Evolutionary conservation across 495 filamentous ascomycete genomes (phyloP).

Genomic region (Penicillium subrubescens): DNA sequence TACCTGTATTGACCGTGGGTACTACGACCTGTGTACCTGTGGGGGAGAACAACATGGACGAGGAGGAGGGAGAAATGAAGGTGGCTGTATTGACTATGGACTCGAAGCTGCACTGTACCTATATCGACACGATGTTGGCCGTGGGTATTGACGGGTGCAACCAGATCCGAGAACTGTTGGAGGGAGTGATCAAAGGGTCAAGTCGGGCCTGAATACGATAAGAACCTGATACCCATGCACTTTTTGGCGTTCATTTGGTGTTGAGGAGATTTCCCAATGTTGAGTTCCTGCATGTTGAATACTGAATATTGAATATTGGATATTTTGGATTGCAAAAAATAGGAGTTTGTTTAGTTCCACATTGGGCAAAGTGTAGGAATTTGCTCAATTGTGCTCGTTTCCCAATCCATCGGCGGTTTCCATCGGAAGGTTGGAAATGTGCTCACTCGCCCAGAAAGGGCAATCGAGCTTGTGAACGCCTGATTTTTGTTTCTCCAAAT

Average conservation of each 20-base stretch:
- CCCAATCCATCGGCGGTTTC: background rate
- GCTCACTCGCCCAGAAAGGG: constrained; percentile 6
- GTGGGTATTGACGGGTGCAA: constrained; percentile 91
- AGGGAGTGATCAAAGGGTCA: constrained; percentile 55
- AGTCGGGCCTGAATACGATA: constrained; percentile 19
- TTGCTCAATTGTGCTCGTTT: constrained; percentile 37
- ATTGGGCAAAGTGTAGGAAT: constrained; percentile 16
- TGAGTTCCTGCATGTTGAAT: background rate
- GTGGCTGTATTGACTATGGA: constrained; percentile 83
- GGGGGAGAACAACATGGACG: constrained; percentile 40
- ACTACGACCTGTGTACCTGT: constrained; percentile 62
- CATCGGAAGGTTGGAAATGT: constrained; percentile 6
- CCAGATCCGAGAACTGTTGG: constrained; percentile 75
- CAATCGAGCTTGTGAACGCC: background rate
- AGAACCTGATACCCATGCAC: constrained; percentile 26
- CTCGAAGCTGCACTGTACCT: constrained; percentile 70
- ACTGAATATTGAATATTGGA: constrained; percentile 1
- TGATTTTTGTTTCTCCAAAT: background rate
- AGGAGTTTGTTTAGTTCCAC: background rate
- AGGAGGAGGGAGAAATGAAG: constrained; percentile 58
- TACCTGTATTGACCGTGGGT: constrained; percentile 85
- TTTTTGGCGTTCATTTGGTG: constrained; percentile 9
- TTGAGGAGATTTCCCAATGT: background rate
- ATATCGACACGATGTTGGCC: constrained; percentile 87
- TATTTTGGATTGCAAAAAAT: background rate